phyloP scores from a whole-genome alignment of 306 rosid species.

The Acacia acuminata region DNA sequence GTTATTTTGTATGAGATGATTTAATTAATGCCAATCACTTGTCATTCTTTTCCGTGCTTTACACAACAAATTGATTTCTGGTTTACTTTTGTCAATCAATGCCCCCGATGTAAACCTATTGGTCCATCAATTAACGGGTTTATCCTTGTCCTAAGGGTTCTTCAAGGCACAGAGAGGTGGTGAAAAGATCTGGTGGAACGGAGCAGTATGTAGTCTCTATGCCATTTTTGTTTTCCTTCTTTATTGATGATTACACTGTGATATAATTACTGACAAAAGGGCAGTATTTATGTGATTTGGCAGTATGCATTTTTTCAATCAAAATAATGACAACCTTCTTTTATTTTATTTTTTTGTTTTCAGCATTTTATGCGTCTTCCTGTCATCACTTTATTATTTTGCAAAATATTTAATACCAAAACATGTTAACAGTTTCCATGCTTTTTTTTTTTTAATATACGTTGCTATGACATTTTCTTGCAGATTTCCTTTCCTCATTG shows the following conservation, averaged over 20 bases:
- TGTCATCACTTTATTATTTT: neutral
- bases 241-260: conserved; percentile 9
- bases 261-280: neutral
- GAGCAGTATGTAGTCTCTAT: conserved; percentile 71
- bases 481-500: conserved; percentile 93
- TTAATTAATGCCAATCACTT: conserved; percentile 3
- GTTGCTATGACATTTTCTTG: conserved; percentile 31
- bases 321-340: neutral
- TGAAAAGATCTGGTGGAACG: conserved; percentile 73
- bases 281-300: neutral
- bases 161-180: conserved; percentile 76
- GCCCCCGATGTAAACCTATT: conserved; percentile 31
- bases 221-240: conserved; percentile 10
- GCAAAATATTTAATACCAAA: neutral
- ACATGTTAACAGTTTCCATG: conserved; percentile 3
- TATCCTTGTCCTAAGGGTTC: conserved; percentile 99
- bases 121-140: conserved; percentile 53
- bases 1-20: neutral
- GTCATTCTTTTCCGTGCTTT: conserved; percentile 5
- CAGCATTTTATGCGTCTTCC: neutral
- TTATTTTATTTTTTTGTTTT: neutral
- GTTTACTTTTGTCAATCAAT: conserved; percentile 14
- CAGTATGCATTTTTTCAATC: neutral
- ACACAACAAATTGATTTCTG: conserved; percentile 12
- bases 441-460: neutral